Evolutionary conservation across 306 rosid species (phyloP), one percentile per base, ranked within the genome.

Genomic region (Casuarina cunninghamiana): DNA sequence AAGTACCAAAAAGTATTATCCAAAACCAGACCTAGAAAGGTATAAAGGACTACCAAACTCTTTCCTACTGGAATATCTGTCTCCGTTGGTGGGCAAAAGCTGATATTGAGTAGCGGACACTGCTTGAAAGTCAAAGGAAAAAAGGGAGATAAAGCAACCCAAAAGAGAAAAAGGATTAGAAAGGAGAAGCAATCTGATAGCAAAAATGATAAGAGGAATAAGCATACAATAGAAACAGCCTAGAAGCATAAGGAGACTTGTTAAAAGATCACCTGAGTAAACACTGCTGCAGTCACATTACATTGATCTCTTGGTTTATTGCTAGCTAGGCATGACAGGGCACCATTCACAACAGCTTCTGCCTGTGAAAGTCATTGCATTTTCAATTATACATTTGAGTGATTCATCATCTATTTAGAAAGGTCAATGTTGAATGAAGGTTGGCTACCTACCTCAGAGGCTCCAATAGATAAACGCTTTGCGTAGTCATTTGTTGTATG

Each of bases 11-110:
- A 19, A 71, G 3, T 10, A 69, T 4, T 55, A n/a, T 67, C 49
- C 16, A 2, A 74, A 53, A 76, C 6, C 71, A 44, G 13, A 58
- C 19, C 41, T 0, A 77, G 15, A 53, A 72, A 53, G 53, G 16
- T 53, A 10, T 46, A 80, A 73, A 75, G 67, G 17, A 69, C 80
- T 92, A 92, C 98, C 98, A 92, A 89, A 79, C 93, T 92, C 71
- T 90, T 92, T 35, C 86, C 84, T 38, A 74, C 77, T 67, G 88
- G 85, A 77, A 89, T 84, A 46, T 72, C 83, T 76, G 80, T 79
- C 79, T 94, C 98, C 5, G 97, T 90, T 46, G 90, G 88, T 77
- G 98, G 97, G 81, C 97, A 94, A 86, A 72, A 92, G 80, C 98
- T 94, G 83, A 94, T 92, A 83, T 94, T 94, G 67, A 94, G 91